These are phyloP conservation scores for Calocybe cyanea DNA, from an alignment of 768 basidiomycete genomes.

Conservation along the genomic window DNA sequence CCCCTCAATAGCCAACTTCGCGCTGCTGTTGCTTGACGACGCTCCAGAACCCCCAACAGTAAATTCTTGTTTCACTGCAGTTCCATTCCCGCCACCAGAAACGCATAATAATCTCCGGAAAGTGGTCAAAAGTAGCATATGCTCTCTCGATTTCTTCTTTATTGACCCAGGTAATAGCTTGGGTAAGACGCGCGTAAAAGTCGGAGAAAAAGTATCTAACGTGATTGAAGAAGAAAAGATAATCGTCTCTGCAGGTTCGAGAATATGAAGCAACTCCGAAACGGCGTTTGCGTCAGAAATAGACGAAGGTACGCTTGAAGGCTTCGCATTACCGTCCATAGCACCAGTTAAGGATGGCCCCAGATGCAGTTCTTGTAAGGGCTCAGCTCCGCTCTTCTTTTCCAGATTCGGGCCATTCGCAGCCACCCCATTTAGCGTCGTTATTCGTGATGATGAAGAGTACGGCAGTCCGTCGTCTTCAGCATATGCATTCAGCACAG, in stretches of 20 bases:
- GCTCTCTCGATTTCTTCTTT: constrained; percentile 12
- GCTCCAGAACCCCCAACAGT: not conserved
- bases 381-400: not conserved
- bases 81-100: constrained; percentile 1
- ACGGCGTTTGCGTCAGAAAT: not conserved
- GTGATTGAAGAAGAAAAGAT: constrained; percentile 8
- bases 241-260: constrained; percentile 6
- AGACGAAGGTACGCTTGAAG: not conserved
- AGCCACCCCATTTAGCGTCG: not conserved
- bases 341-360: not conserved
- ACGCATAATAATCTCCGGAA: constrained; percentile 11
- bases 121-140: constrained; percentile 11
- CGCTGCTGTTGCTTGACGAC: not conserved
- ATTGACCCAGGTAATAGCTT: constrained; percentile 12
- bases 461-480: constrained; percentile 11
- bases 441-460: constrained; percentile 10
- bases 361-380: not conserved
- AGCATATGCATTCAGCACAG: not conserved
- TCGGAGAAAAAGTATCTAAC: constrained; percentile 8
- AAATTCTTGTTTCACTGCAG: constrained; percentile 10
- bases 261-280: constrained; percentile 1
- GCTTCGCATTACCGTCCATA: not conserved
- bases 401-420: not conserved
- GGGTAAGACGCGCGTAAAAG: constrained; percentile 8
- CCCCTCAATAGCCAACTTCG: not conserved